These are phyloP conservation scores for Gaultheria prostrata DNA, from an alignment of 148 eudicot species.

Conservation along the genomic window DNA sequence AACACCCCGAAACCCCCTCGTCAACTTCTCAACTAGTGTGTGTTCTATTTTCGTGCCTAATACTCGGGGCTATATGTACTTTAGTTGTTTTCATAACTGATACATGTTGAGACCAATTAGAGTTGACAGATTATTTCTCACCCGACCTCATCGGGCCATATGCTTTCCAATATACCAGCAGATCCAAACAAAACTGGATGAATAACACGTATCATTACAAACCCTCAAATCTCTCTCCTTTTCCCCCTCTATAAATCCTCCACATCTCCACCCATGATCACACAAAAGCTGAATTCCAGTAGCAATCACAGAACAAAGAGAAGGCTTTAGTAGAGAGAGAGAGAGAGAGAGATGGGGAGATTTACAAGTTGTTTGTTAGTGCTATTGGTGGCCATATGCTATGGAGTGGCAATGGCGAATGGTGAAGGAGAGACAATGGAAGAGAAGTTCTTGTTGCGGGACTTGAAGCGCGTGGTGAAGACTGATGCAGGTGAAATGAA, in stretches of 20 bases:
- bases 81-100: too few species aligned
- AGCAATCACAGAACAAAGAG: not conserved
- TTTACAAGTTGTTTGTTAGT: slow-evolving; percentile 16
- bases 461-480: slow-evolving; percentile 45
- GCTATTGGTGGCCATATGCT: slow-evolving; percentile 23
- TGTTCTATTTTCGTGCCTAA: too few species aligned
- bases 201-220: not conserved
- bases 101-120: not conserved
- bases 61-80: too few species aligned
- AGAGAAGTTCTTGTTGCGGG: slow-evolving; percentile 44
- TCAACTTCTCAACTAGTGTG: too few species aligned
- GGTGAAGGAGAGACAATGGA: slow-evolving; percentile 12
- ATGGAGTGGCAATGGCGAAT: not conserved
- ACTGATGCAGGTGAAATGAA: slow-evolving; percentile 84
- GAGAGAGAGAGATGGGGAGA: slow-evolving; percentile 12
- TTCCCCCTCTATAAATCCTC: not conserved
- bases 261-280: not conserved
- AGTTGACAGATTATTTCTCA: not conserved
- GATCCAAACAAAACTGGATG: not conserved
- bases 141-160: not conserved
- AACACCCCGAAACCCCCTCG: too few species aligned
- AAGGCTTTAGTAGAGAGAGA: not conserved
- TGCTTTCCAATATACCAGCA: not conserved
- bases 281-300: not conserved
- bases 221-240: not conserved